Percentiles rank a stretch among this genome's conserved stretches.
These are phyloP conservation scores for Didymella pinodella DNA, from an alignment of 2,329 filamentous ascomycete genomes.

Conservation along the genomic window DNA sequence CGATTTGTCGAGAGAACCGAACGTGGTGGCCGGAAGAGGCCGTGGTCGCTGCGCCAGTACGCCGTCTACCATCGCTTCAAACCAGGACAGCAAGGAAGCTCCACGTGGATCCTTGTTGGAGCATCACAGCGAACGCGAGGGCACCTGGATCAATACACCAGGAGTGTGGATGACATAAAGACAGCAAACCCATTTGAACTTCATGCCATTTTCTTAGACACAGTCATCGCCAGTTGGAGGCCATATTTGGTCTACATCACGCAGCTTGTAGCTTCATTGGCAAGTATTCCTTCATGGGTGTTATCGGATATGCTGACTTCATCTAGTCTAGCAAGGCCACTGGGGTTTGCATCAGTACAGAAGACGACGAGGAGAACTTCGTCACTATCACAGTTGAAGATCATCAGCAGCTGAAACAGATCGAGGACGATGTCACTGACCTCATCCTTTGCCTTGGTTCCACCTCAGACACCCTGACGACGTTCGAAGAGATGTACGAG, in stretches of 20 bases:
- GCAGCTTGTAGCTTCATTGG: background rate
- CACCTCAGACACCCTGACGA: conserved; percentile 27
- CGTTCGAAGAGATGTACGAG: conserved; percentile 4
- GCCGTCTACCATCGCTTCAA: conserved; percentile 30
- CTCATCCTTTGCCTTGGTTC: conserved; percentile 32
- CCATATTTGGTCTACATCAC: conserved; percentile 28
- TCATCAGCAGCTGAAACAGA: conserved; percentile 30
- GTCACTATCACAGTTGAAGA: conserved; percentile 28
- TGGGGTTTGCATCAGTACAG: background rate
- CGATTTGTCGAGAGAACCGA: conserved; percentile 7
- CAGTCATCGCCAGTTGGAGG: conserved; percentile 29
- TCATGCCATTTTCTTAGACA: conserved; percentile 32
- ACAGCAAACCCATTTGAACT: conserved; percentile 35
- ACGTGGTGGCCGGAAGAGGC: conserved; percentile 6
- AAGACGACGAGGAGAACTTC: conserved; percentile 12
- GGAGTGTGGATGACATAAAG: background rate
- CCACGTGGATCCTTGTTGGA: conserved; percentile 11
- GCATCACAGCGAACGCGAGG: background rate
- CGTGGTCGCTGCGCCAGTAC: conserved; percentile 30
- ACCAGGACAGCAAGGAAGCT: background rate
- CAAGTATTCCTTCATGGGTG: background rate
- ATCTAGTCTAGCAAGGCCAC: conserved; percentile 5
- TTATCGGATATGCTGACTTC: background rate
- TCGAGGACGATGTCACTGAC: conserved; percentile 32
- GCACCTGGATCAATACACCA: conserved; percentile 2